Percentiles rank a stretch among this genome's conserved stretches.
These are phyloP conservation scores for Oidium heveae DNA, from an alignment of 2,329 filamentous ascomycete genomes.

Conservation along the genomic window DNA sequence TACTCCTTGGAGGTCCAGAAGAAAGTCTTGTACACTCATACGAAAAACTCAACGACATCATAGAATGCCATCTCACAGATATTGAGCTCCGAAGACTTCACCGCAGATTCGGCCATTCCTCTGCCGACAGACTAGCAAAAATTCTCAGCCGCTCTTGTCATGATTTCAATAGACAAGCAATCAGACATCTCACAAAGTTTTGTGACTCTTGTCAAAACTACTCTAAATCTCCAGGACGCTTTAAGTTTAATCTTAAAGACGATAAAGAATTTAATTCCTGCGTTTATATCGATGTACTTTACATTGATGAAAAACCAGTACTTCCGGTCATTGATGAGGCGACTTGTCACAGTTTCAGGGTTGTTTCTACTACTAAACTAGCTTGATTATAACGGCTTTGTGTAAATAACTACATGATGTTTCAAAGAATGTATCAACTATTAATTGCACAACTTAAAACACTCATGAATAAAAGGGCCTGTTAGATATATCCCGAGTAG, in stretches of 20 bases:
- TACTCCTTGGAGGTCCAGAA: neutral
- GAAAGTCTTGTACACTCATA: neutral
- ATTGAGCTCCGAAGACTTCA: neutral
- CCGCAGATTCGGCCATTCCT: neutral
- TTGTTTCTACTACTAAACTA: no score
- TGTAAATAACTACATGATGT: no score
- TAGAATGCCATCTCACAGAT: neutral
- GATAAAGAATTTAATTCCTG: conserved; percentile 1
- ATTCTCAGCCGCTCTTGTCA: neutral
- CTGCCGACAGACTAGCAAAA: neutral
- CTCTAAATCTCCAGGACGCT: neutral
- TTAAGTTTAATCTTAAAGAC: neutral
- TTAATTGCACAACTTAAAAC: no score
- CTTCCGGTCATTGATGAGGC: conserved; percentile 1
- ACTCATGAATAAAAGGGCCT: no score
- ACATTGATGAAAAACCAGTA: conserved; percentile 1
- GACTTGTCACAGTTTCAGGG: no score
- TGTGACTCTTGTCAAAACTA: neutral
- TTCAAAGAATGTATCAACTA: no score
- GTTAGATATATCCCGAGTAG: no score
- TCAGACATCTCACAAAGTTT: neutral
- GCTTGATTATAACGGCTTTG: no score
- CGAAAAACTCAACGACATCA: neutral
- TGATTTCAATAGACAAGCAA: neutral
- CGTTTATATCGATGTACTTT: conserved; percentile 1